These are phyloP conservation scores for Erysimum cheiri DNA, from an alignment of 441 rosid genomes.

Conservation along the genomic window DNA sequence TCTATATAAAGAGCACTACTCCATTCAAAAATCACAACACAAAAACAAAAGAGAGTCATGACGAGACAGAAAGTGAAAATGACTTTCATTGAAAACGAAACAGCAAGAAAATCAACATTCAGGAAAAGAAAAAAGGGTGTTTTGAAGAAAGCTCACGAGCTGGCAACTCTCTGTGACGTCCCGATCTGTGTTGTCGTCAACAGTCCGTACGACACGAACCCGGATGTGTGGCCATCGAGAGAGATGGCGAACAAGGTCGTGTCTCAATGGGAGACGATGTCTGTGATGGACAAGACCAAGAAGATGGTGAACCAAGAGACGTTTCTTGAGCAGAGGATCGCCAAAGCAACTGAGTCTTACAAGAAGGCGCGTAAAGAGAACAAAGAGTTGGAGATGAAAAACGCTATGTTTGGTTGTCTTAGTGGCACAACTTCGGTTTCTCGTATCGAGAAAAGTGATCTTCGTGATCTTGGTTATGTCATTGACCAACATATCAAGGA, in stretches of 20 bases:
- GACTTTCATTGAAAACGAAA: slow-evolving; percentile 52
- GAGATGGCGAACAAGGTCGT: slow-evolving; percentile 40
- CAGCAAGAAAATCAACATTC: slow-evolving; percentile 60
- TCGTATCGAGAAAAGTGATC: background rate
- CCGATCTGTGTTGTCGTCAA: slow-evolving; percentile 53
- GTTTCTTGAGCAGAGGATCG: slow-evolving; percentile 53
- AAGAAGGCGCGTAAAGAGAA: slow-evolving; percentile 28
- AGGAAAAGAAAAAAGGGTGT: slow-evolving; percentile 65
- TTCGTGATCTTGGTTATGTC: slow-evolving; percentile 5
- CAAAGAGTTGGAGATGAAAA: slow-evolving; percentile 20
- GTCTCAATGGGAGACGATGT: slow-evolving; percentile 47
- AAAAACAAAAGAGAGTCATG: slow-evolving; percentile 24
- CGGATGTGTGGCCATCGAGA: slow-evolving; percentile 61
- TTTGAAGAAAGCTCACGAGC: slow-evolving; percentile 67
- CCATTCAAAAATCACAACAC: background rate
- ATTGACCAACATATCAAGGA: slow-evolving; percentile 27
- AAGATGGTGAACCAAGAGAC: slow-evolving; percentile 62
- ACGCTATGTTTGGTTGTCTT: slow-evolving; percentile 21
- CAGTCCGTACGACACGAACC: slow-evolving; percentile 46
- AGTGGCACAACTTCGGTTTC: slow-evolving; percentile 1
- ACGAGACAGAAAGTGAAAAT: slow-evolving; percentile 69
- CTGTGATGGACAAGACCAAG: slow-evolving; percentile 56
- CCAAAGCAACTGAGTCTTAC: slow-evolving; percentile 1
- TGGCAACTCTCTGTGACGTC: slow-evolving; percentile 58
- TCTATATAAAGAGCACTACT: slow-evolving; percentile 3